These are phyloP conservation scores for Entomophthora muscae DNA, from an alignment of 371 early-diverging fungal genomes.

Conservation along the genomic window DNA sequence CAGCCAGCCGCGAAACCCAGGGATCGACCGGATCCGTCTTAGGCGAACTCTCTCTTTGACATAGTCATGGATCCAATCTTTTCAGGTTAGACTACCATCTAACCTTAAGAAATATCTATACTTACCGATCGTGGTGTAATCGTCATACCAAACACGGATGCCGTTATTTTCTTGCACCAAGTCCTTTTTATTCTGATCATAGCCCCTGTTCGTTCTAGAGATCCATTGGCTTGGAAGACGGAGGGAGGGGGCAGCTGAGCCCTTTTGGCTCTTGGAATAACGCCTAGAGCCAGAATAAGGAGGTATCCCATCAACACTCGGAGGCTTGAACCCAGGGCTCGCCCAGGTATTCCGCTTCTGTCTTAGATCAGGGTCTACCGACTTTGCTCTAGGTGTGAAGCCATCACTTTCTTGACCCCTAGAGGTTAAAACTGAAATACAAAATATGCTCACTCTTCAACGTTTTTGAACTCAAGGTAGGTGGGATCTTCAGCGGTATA, in stretches of 20 bases:
- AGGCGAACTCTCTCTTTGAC: constrained; percentile 62
- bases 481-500: no score
- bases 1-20: constrained; percentile 27
- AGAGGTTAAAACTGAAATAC: no score
- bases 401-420: no score
- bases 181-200: constrained; percentile 29
- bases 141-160: constrained; percentile 38
- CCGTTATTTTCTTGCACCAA: constrained; percentile 39
- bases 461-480: no score
- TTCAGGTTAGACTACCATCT: no score
- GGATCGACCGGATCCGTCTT: constrained; percentile 27
- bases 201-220: constrained; percentile 12
- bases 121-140: constrained; percentile 61
- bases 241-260: neutral
- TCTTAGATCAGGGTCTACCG: no score
- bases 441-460: no score
- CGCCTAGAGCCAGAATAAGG: neutral
- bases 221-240: neutral
- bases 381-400: no score
- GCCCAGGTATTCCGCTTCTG: no score
- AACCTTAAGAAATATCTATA: no score
- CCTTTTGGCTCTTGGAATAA: neutral
- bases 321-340: neutral
- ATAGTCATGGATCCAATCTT: constrained; percentile 85
- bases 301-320: neutral